Evolutionary conservation across 805 yeast species (phyloP).

Genomic region (Lipomyces kockii): DNA sequence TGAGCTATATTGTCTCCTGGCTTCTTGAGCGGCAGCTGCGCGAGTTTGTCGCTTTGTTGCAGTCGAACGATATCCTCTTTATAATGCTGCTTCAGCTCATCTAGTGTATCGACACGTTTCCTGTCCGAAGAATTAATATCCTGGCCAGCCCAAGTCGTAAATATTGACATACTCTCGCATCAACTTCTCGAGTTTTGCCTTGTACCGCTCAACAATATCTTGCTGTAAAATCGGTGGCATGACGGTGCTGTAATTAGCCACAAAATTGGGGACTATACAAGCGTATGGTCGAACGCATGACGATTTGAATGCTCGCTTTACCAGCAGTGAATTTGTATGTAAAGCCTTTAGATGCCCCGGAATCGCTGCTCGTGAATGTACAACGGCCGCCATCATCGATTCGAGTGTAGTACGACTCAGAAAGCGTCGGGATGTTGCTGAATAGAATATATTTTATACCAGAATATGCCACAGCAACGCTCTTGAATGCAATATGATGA

Average conservation of each 20-base stretch:
- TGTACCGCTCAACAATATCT: slow-evolving; percentile 49
- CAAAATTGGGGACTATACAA: not conserved
- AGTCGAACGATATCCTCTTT: slow-evolving; percentile 63
- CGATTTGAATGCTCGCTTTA: not conserved
- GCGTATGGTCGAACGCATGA: not conserved
- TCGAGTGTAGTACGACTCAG: not conserved
- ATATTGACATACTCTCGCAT: slow-evolving; percentile 33
- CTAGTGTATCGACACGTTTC: slow-evolving; percentile 54
- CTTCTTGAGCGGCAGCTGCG: slow-evolving; percentile 29
- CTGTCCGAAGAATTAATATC: slow-evolving; percentile 6
- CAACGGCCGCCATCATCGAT: not conserved
- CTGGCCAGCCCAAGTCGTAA: slow-evolving; percentile 18
- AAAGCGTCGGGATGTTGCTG: not conserved
- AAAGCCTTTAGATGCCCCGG: not conserved
- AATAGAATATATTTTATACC: not conserved
- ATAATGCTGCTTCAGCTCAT: slow-evolving; percentile 64
- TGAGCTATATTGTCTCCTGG: not conserved
- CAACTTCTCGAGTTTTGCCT: slow-evolving; percentile 49
- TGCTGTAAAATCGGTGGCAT: slow-evolving; percentile 10
- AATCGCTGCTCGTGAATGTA: not conserved
- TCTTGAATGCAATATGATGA: not conserved
- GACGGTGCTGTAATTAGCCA: not conserved
- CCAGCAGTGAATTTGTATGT: not conserved
- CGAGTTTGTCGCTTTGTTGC: slow-evolving; percentile 53
- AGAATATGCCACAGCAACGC: not conserved